phyloP scores from a whole-genome alignment of 768 basidiomycete genomes.

The Russula vinacea region DNA sequence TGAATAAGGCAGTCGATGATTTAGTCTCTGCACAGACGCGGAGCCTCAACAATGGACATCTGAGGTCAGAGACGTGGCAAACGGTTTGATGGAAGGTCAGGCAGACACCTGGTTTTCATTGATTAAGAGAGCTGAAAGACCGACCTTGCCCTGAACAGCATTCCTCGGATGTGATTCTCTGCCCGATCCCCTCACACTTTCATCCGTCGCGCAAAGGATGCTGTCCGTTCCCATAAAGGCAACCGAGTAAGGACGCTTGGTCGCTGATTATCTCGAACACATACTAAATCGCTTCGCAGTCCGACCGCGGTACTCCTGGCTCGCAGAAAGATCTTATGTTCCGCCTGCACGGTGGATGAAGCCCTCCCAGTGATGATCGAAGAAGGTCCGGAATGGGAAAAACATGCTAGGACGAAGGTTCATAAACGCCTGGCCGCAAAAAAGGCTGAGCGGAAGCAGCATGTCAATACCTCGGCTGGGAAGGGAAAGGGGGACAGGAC shows the following conservation, averaged over 20 bases:
- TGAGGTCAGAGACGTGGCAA: conserved; percentile 52
- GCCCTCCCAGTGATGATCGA: conserved; percentile 65
- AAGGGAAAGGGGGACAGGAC: background rate
- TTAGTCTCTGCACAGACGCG: background rate
- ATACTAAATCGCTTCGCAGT: conserved; percentile 39
- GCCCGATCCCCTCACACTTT: conserved; percentile 57
- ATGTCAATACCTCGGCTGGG: background rate
- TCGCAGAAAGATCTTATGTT: conserved; percentile 57
- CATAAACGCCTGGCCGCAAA: conserved; percentile 49
- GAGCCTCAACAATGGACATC: conserved; percentile 46
- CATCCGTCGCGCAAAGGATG: conserved; percentile 52
- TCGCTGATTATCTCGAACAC: background rate
- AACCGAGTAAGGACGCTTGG: conserved; percentile 41
- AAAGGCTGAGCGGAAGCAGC: conserved; percentile 16
- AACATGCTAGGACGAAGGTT: conserved; percentile 52
- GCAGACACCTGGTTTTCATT: background rate
- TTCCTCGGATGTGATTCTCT: conserved; percentile 38
- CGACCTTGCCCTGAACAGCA: conserved; percentile 5
- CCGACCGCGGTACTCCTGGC: conserved; percentile 54
- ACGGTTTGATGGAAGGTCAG: conserved; percentile 49
- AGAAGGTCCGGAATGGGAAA: conserved; percentile 49
- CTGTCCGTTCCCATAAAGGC: conserved; percentile 46
- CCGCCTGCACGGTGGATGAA: conserved; percentile 56
- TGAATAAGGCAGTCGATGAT: conserved; percentile 42
- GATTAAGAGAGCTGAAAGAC: background rate